phyloP scores from a whole-genome alignment of 176 grass and related monocot species.

The Tuctoria greenei region DNA sequence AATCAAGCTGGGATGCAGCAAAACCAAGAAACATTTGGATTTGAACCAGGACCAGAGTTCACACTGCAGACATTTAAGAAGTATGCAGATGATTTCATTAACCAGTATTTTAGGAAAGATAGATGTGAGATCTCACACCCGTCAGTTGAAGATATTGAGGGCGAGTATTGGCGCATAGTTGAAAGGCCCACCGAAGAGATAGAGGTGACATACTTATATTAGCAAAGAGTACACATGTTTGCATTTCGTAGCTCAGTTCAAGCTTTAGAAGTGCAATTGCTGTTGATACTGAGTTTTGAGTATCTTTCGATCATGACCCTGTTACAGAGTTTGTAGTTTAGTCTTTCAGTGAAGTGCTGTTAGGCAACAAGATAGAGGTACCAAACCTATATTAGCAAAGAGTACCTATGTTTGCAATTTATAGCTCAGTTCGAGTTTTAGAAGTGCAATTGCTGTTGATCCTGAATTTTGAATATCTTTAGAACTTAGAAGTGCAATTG shows the following conservation, averaged over 20 bases:
- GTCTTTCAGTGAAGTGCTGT: neutral
- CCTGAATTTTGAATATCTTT: constrained; percentile 9
- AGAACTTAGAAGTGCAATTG: too few relatives aligned
- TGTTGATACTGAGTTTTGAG: neutral
- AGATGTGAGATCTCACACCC: constrained; percentile 39
- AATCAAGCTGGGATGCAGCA: constrained; percentile 39
- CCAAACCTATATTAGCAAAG: neutral
- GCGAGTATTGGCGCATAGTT: constrained; percentile 93
- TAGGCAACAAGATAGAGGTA: constrained; percentile 98
- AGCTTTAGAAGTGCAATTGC: constrained; percentile 1
- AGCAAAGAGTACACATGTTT: neutral
- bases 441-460: constrained; percentile 7
- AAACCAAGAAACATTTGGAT: constrained; percentile 82
- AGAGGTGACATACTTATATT: constrained; percentile 53
- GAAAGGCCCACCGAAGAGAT: constrained; percentile 87
- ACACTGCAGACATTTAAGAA: constrained; percentile 78
- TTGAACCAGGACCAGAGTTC: constrained; percentile 86
- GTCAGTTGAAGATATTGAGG: constrained; percentile 75
- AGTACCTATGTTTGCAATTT: constrained; percentile 5
- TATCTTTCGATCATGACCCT: constrained; percentile 7
- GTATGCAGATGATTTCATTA: constrained; percentile 83
- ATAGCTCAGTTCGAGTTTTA: neutral
- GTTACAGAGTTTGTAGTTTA: constrained; percentile 21
- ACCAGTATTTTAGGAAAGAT: constrained; percentile 70
- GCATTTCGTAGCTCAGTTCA: neutral